Conservation (phyloP, 2,329 filamentous ascomycete genomes). For the Cytospora leucostoma region DNA sequence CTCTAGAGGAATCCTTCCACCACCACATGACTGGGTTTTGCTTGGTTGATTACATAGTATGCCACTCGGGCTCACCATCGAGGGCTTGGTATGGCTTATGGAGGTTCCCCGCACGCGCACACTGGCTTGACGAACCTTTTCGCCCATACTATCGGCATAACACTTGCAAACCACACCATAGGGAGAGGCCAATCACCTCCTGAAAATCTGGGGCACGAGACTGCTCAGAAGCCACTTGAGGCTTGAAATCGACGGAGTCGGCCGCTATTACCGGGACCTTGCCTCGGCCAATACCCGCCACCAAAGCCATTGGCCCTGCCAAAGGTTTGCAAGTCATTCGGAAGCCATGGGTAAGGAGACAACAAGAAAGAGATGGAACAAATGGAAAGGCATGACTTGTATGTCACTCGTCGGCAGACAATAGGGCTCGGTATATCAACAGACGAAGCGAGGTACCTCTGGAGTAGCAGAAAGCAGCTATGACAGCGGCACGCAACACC, state of each 20-base stretch:
- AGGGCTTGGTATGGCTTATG: neutral
- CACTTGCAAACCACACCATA: neutral
- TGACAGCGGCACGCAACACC: conserved; percentile 19
- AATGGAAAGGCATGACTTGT: neutral
- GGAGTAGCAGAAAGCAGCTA: conserved; percentile 8
- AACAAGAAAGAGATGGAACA: too few relatives aligned
- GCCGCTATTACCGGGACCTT: neutral
- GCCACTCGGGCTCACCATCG: neutral
- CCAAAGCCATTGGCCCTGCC: neutral
- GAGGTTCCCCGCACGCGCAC: neutral
- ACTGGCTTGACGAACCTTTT: neutral
- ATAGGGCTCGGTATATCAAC: neutral
- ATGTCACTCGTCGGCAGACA: neutral
- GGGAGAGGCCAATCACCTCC: neutral
- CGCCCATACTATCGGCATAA: neutral
- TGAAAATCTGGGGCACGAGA: neutral
- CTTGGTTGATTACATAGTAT: neutral
- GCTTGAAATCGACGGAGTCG: neutral
- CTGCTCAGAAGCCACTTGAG: neutral
- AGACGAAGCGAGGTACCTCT: neutral
- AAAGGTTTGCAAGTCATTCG: neutral
- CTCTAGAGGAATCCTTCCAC: neutral
- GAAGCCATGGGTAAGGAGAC: too few relatives aligned
- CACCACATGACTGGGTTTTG: neutral
- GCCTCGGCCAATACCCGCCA: neutral